Conservation (phyloP, 2,329 filamentous ascomycete species). For the Lachnellula suecica region DNA sequence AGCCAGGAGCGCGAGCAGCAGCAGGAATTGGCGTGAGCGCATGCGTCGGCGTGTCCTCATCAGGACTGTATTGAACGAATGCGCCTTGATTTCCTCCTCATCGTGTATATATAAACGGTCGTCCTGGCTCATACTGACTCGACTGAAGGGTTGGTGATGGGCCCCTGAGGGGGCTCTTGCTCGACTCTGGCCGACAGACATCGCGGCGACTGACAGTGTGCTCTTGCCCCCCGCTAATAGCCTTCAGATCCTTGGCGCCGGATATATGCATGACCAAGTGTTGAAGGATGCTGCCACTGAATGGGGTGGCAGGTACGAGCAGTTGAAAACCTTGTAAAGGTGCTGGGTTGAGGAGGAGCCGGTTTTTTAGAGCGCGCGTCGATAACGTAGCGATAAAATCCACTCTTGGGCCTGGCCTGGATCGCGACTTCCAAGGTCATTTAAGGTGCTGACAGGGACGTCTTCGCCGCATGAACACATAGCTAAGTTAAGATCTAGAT, state of each 20-base stretch:
- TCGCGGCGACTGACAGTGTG: not conserved
- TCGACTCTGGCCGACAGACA: not conserved
- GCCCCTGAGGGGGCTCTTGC: not conserved
- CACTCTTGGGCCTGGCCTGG: no score
- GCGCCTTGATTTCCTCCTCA: conserved; percentile 25
- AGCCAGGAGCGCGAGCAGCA: conserved; percentile 35
- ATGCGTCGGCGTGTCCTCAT: conserved; percentile 35
- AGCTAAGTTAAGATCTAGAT: no score
- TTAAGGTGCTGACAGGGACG: not conserved
- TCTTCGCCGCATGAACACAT: no score
- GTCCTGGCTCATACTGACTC: not conserved
- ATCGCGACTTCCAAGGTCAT: not conserved
- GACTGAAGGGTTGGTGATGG: not conserved
- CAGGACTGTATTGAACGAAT: conserved; percentile 20
- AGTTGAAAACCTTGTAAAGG: no score
- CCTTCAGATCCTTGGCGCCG: not conserved
- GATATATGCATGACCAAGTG: not conserved
- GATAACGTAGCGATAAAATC: no score
- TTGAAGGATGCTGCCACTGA: not conserved
- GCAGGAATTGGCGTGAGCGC: conserved; percentile 37
- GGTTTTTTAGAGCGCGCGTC: no score
- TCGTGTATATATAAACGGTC: not conserved
- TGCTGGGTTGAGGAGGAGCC: no score
- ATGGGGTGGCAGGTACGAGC: no score
- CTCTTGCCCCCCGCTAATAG: not conserved